Percentiles rank a stretch among this genome's conserved stretches.
Evolutionary conservation across 2,329 filamentous ascomycete genomes (phyloP).

Genomic region (Hortaea werneckii): DNA sequence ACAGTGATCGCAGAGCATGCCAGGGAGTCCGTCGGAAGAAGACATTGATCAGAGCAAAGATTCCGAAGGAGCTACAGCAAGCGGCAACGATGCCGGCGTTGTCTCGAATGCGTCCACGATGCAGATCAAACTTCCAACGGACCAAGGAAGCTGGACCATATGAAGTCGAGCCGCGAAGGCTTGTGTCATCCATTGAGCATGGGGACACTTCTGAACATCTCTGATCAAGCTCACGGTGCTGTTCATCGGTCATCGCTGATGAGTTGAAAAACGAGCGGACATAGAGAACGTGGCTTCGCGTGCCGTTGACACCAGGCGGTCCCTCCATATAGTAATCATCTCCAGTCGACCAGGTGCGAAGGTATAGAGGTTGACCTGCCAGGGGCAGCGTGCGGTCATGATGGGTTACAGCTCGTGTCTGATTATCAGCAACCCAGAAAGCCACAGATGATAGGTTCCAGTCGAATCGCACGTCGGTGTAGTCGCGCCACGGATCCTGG

Average conservation of each 20-base stretch:
- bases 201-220: not conserved
- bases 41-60: constrained; percentile 18
- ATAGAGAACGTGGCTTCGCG: constrained; percentile 33
- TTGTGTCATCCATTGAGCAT: constrained; percentile 6
- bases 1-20: not conserved
- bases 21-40: constrained; percentile 19
- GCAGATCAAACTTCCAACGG: constrained; percentile 9
- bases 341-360: constrained; percentile 38
- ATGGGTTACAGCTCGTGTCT: constrained; percentile 24
- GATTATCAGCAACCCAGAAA: constrained; percentile 31
- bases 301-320: constrained; percentile 27
- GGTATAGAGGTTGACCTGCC: constrained; percentile 30
- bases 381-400: constrained; percentile 27
- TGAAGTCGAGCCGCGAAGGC: constrained; percentile 11
- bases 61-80: constrained; percentile 17
- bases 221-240: constrained; percentile 8
- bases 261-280: constrained; percentile 39
- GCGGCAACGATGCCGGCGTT: constrained; percentile 19
- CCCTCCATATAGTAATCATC: constrained; percentile 34
- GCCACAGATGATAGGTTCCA: constrained; percentile 33
- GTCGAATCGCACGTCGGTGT: constrained; percentile 34
- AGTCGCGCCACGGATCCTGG: constrained; percentile 27
- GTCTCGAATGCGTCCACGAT: constrained; percentile 9
- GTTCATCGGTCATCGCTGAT: constrained; percentile 25
- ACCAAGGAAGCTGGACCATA: constrained; percentile 10